These are phyloP conservation scores for Russula vinacea DNA, from an alignment of 768 basidiomycete species.

Conservation along the genomic window DNA sequence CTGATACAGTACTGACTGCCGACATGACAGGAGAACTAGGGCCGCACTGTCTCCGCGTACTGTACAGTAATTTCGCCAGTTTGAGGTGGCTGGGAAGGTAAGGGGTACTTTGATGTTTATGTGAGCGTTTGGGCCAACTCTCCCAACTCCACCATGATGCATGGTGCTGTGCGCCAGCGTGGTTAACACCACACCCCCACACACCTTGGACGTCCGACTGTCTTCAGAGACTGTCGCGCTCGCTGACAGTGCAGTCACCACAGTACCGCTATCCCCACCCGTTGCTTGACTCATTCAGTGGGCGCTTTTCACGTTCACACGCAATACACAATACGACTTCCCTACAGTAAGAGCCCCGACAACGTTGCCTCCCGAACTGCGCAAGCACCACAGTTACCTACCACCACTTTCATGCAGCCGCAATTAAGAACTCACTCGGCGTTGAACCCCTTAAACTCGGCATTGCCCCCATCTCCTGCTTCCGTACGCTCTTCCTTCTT, in stretches of 20 bases:
- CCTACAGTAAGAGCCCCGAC: background rate
- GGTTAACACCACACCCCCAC: background rate
- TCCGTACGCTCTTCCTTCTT: background rate
- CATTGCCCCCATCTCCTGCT: conserved; percentile 8
- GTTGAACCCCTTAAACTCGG: background rate
- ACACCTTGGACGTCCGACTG: background rate
- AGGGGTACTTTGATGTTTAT: background rate
- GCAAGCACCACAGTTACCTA: background rate
- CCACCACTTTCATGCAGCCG: conserved; percentile 12
- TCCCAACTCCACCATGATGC: background rate
- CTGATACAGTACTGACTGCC: background rate
- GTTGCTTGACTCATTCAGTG: background rate
- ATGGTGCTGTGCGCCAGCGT: background rate
- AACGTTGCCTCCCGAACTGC: background rate
- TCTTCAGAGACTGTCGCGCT: background rate
- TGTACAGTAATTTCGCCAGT: background rate
- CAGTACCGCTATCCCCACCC: background rate
- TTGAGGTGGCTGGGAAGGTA: background rate
- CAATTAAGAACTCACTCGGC: background rate
- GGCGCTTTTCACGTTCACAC: conserved; percentile 9
- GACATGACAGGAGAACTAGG: background rate
- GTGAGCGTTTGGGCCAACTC: background rate
- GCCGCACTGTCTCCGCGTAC: background rate
- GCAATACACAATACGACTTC: background rate
- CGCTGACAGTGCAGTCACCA: background rate